Evolutionary conservation across 2,329 filamentous ascomycete genomes (phyloP), one percentile per base, ranked within the genome.

Genomic region (Colletotrichum sp.): DNA sequence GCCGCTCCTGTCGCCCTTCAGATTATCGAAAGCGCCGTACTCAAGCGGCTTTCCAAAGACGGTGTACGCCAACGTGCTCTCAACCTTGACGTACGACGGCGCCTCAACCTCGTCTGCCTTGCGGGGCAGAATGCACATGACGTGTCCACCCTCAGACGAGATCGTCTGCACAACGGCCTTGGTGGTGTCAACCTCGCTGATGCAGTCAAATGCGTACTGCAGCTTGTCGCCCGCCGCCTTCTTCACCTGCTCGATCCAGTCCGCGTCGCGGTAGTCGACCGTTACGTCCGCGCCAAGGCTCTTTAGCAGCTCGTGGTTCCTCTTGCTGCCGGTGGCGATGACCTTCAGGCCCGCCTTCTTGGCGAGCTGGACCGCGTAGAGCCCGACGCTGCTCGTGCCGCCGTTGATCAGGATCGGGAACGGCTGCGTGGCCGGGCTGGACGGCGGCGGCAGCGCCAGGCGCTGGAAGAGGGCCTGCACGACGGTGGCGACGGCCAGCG

Each of bases 241-340:
- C 57, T 32, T 57, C 16, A 71, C 66, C 43, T 75, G 74, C 18
- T 75, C 74, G 5, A 71, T 15, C 74, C 74, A 76, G 52, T 76
- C 61, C 24, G 59, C 64, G 4, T 76, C 77, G 34, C 80, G 81
- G 82, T 91, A 89, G 82, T 91, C 88, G 71, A 90, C 87, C 18
- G 82, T 84, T 7, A 81, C 80, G 24, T 86, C 86, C 10, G 88
- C 89, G n/a, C 89, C 89, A 5, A 86, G 83, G 1, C 79, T 81
- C 73, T 82, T 81, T 21, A 87, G 82, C 5, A 86, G 83, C 2
- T 81, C 84, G 55, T 82, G 82, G 77, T 88, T 88, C 28, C 75
- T 76, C 6, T 82, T 79, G 66, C 66, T 60, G 7, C 65, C 74
- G 1, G 74, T 76, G 8, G 74, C 72, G 16, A 77, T 75, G n/a